Base-by-base conservation (phyloP, 2,329 filamentous ascomycete genomes). In the Curvularia spicifera region DNA sequence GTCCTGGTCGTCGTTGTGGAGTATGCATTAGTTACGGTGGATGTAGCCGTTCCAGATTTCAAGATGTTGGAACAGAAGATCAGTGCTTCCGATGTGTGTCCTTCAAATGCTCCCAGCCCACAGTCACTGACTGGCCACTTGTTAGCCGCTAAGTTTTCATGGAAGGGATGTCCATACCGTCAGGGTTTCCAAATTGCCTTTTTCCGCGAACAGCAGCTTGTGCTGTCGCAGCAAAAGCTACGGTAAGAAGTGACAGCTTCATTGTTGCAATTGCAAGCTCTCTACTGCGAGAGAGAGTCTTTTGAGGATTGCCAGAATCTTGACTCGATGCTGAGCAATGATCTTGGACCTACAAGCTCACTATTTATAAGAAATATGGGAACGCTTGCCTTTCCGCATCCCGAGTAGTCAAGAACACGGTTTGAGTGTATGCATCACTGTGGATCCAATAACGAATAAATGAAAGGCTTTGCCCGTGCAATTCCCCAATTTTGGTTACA, bases 381-480 rank as follows among this genome's bases (percentile, higher is more conserved):
- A 6, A 39, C 44, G 33, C 56, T 49, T 53, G 33, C n/a, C 24
- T 39, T 33, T 44, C 22, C 29, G 15, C 24, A 35, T 31, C 29
- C 28, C 47, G 13, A 37, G 31, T 55, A 51, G 53, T 35, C 37
- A 35, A 51, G 44, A 20, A 62, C 46, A 46, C 56, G 53, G 59
- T 47, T 61, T 48, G 51, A 57, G 47, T 28, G 28, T 56, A 64
- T 59, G 56, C 59, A 60, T 60, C 60, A 59, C 61, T 60, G 57
- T 60, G 62, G 56, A 56, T 61, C 72, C 69, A 74, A 73, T 72
- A 73, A 59, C 5, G 58, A 64, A 65, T 73, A 73, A 57, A 74
- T 72, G 66, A 72, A 53, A 18, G 44, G 43, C 29, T 61, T 57
- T 62, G 42, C 44, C 61, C 51, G 56, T 57, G 63, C 57, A 47